Evolutionary conservation across 345 rosid species (phyloP), one percentile per base, ranked within the genome.

Genomic region (Rhizophora apiculata): DNA sequence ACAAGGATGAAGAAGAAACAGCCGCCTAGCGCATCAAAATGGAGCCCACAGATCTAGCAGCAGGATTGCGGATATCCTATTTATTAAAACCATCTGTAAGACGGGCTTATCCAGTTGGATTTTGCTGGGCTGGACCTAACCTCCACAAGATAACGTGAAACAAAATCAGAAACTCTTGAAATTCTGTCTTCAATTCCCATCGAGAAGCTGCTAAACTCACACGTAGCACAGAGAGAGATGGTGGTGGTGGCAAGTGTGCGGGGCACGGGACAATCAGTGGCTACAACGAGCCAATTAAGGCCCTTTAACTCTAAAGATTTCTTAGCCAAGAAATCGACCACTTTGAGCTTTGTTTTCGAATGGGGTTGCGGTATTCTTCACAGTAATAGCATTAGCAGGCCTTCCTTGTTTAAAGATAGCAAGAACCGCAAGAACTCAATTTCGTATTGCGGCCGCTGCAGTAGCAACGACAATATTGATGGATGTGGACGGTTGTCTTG

Each of bases 171-270:
- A 26, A 22, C 49, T 43, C 49, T 43, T 43, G 49, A 43, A 0
- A 3, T 19, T 15, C 49, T 2, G 4, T 13, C 19, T 8, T 7
- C 16, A 2, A 43, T 43, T 43, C 4, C 49, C 49, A 2, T 39
- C 49, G 4, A 43, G 49, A 36, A 36, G 13, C 13, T 20, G 0
- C 26, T 46, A 3, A 62, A 37, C 27, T 27, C 5, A 20, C 5
- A 15, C 5, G 8, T 7, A 34, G 37, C 37, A 34, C 9, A 8
- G 48, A 21, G 22, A 30, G 63, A 31, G 49, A 67, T 62, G 68
- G 82, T 85, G 87, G 76, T 83, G 60, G 75, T 77, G 67, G 58
- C 83, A 55, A 81, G 79, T 74, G 56, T 79, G 4, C 79, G 82
- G 78, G 83, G 81, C 21, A 6, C 78, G 63, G 84, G 81, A 49